Evolutionary conservation across 495 filamentous ascomycete genomes (phyloP).

Genomic region (Daldinia vernicosa): DNA sequence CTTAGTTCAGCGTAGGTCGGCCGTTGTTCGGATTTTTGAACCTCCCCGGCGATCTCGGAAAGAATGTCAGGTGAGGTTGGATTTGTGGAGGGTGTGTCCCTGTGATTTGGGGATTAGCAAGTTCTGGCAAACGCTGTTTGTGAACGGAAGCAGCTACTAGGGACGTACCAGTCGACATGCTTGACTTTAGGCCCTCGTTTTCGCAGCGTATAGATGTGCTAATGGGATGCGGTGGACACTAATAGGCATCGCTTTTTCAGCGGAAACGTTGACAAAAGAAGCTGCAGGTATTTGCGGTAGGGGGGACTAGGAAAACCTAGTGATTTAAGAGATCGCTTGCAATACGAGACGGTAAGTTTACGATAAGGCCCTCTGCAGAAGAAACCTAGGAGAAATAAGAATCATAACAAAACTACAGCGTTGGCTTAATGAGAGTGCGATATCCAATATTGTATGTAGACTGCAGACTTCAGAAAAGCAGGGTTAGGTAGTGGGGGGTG

Average conservation of each 20-base stretch:
- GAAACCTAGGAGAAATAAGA: background rate
- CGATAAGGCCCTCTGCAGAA: background rate
- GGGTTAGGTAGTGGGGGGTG: constrained; percentile 10
- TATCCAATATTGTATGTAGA: constrained; percentile 3
- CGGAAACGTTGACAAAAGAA: constrained; percentile 12
- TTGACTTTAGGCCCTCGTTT: constrained; percentile 33
- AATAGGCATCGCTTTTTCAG: constrained; percentile 35
- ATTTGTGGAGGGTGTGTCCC: constrained; percentile 17
- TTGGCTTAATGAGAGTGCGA: constrained; percentile 10
- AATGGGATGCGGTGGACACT: constrained; percentile 8
- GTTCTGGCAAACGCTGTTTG: background rate
- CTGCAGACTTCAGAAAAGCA: constrained; percentile 2
- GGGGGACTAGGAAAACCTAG: background rate
- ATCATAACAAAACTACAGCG: background rate
- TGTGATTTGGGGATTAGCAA: constrained; percentile 16
- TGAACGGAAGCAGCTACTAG: background rate
- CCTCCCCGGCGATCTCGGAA: constrained; percentile 39
- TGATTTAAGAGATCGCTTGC: background rate
- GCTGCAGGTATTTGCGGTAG: constrained; percentile 7
- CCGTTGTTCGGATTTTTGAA: constrained; percentile 13
- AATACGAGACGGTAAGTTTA: background rate
- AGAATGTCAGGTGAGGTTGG: constrained; percentile 39
- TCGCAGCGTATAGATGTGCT: constrained; percentile 30
- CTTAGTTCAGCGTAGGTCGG: constrained; percentile 1
- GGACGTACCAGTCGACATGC: constrained; percentile 47